These are phyloP conservation scores for Mortierella sp. DNA, from an alignment of 371 early-diverging fungal genomes.

Conservation along the genomic window DNA sequence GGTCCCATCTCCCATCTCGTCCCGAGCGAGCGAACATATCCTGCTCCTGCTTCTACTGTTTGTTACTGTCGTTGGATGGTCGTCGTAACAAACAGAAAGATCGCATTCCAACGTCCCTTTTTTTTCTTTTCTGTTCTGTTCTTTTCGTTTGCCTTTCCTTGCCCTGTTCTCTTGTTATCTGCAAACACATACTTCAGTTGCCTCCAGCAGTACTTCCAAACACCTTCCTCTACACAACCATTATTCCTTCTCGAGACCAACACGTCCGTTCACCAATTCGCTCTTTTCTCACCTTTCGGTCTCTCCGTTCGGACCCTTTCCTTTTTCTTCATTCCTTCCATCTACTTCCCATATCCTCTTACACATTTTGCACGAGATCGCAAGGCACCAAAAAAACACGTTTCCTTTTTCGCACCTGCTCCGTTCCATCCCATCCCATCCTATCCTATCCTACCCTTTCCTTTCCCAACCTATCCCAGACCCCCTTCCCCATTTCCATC, in stretches of 20 bases:
- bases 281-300: neutral
- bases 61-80: too few relatives aligned
- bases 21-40: neutral
- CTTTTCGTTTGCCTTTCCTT: neutral
- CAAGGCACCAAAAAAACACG: neutral
- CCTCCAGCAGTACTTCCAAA: neutral
- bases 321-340: neutral
- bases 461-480: neutral
- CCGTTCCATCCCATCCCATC: neutral
- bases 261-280: neutral
- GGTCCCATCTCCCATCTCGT: slow-evolving; percentile 5
- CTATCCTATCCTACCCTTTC: neutral
- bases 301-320: neutral
- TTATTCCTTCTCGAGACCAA: neutral
- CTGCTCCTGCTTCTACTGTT: too few relatives aligned
- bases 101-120: slow-evolving; percentile 6
- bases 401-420: neutral
- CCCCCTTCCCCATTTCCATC: neutral
- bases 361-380: neutral
- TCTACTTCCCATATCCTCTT: neutral
- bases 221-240: neutral
- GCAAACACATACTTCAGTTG: neutral
- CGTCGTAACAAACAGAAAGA: neutral
- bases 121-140: neutral
- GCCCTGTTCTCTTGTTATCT: neutral